Evolutionary conservation across 164 flowering plant genomes (phyloP), one percentile per base, ranked within the genome.

Genomic region (Nymphaea thermarum): DNA sequence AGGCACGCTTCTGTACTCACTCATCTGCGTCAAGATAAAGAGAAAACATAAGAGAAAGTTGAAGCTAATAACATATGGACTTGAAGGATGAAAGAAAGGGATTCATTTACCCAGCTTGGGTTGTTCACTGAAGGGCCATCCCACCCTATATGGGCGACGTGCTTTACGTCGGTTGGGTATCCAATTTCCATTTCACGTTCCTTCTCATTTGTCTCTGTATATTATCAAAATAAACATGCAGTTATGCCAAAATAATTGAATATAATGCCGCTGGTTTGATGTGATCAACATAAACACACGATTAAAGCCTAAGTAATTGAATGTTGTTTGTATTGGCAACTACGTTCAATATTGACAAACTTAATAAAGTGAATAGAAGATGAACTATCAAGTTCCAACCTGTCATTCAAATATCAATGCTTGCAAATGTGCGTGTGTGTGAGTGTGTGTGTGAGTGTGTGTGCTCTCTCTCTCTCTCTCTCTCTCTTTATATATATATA

Each of bases 101-200:
- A 3, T 15, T 5, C 74, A 65, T 25, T 25, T 83, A 90, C 94
- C 92, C 94, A 88, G 78, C 87, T 84, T 1, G 91, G 96, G 0
- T 84, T 53, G 71, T 75, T 77, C 43, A 75, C 82, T 66, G 86
- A 75, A 4, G 88, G 87, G 6, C 93, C 96, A 70, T 91, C 96
- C 84, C 84, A 84, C 51, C 97, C 97, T 36, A 91, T 89, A 62
- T 91, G 97, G 36, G 97, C 96, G 17, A 89, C 93, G 69, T 91
- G 97, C 78, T 87, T 87, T 65, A 91, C 97, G 64, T 91, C 91
- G 5, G 96, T 91, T 12, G 97, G 97, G 60, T 57, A 70, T 25
- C 97, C 97, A 68, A 91, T 89, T 71, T 86, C 78, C 84, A 91
- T 85, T 70, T 87, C 96, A 17, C 72, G 75, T 60, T 86, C 90